A percentile compares a stretch with the other conserved stretches of the same genome.
These are phyloP conservation scores for Blastobotrys niveus DNA, from an alignment of 1,139 yeast genomes.

Conservation along the genomic window DNA sequence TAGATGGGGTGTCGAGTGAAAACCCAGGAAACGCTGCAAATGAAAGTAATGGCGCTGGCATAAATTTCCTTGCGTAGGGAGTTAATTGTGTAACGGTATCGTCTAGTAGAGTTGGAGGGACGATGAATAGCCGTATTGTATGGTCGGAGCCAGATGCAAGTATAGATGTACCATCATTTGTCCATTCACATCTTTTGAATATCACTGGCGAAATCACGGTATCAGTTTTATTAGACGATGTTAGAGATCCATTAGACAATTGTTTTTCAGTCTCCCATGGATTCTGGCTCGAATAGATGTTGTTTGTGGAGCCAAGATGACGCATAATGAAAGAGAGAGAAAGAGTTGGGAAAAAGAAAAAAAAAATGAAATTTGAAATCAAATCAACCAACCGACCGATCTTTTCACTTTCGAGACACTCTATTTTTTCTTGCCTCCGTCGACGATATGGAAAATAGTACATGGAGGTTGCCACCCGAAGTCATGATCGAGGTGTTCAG, in stretches of 20 bases:
- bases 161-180: conserved; percentile 31
- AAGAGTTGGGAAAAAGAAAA: not conserved
- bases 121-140: conserved; percentile 30
- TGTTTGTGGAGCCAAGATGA: not conserved
- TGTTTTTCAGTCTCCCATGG: not conserved
- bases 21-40: conserved; percentile 27
- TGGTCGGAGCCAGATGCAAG: conserved; percentile 30
- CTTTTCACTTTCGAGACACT: too few species aligned
- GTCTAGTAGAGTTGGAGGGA: conserved; percentile 27
- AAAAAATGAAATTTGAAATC: not conserved
- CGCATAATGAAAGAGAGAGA: not conserved
- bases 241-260: too few species aligned
- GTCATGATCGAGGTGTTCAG: conserved; percentile 34
- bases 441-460: not conserved
- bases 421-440: too few species aligned
- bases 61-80: conserved; percentile 26
- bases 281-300: not conserved
- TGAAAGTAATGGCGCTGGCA: conserved; percentile 24
- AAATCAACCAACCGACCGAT: too few species aligned
- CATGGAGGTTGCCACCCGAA: conserved; percentile 31
- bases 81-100: conserved; percentile 15
- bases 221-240: too few species aligned
- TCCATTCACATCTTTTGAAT: conserved; percentile 25
- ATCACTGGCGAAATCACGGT: too few species aligned
- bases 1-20: conserved; percentile 20